phyloP scores from a whole-genome alignment of 495 filamentous ascomycete species.

The Talaromyces borbonicus region DNA sequence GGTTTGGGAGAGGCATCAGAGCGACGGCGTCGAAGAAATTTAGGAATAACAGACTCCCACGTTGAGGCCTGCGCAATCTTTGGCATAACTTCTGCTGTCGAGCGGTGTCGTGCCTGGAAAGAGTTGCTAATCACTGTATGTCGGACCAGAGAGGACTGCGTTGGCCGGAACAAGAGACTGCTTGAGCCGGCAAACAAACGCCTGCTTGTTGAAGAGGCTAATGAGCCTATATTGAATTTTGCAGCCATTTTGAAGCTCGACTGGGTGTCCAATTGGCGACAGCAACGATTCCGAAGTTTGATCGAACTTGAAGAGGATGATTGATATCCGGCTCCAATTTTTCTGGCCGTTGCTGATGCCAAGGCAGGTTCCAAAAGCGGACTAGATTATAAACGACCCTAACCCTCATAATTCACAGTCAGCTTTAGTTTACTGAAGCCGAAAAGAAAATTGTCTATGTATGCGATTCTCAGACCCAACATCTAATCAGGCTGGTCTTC shows the following conservation, averaged over 20 bases:
- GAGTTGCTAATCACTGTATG: conserved; percentile 3
- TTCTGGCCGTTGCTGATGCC: too few species aligned
- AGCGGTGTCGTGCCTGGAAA: conserved; percentile 13
- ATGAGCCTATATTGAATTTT: not conserved
- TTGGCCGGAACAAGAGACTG: not conserved
- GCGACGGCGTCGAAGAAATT: conserved; percentile 31
- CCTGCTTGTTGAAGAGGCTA: not conserved
- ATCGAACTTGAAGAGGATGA: too few species aligned
- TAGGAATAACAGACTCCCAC: conserved; percentile 60
- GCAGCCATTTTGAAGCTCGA: not conserved
- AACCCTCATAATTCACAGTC: too few species aligned
- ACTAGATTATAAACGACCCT: too few species aligned
- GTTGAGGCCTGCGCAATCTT: conserved; percentile 54
- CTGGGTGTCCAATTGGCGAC: too few species aligned
- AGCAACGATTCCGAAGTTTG: too few species aligned
- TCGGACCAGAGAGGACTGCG: conserved; percentile 1
- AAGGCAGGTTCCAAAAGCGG: not conserved
- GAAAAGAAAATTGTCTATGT: too few species aligned
- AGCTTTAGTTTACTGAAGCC: too few species aligned
- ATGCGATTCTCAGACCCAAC: too few species aligned
- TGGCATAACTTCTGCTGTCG: conserved; percentile 35
- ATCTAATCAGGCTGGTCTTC: too few species aligned
- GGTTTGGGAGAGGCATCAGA: conserved; percentile 20
- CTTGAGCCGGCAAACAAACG: not conserved
- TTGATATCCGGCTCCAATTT: too few species aligned